A percentile compares a stretch with the other conserved stretches of the same genome.
phyloP scores from a whole-genome alignment of 2,329 filamentous ascomycete genomes.

The Fonsecaea monophora region DNA sequence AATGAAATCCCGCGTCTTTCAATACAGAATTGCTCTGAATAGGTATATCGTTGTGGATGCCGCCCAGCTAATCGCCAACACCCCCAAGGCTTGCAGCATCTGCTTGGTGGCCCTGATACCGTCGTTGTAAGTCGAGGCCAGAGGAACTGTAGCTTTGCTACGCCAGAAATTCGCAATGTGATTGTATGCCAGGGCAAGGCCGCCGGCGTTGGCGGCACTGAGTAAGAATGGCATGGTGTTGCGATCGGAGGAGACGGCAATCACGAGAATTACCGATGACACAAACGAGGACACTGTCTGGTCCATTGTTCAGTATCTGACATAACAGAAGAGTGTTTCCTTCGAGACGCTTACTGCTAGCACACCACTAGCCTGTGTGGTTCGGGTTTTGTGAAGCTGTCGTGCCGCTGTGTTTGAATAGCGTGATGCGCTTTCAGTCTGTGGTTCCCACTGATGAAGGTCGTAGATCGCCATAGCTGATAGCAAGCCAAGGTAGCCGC shows the following conservation, averaged over 20 bases:
- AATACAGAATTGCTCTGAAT: slow-evolving; percentile 18
- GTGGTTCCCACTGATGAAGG: slow-evolving; percentile 31
- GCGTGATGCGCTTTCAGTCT: slow-evolving; percentile 31
- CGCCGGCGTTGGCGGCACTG: slow-evolving; percentile 26
- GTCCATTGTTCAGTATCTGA: not conserved
- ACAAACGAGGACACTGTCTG: slow-evolving; percentile 28
- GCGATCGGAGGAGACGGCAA: slow-evolving; percentile 19
- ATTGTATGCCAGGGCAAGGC: slow-evolving; percentile 25
- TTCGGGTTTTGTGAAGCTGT: slow-evolving; percentile 36
- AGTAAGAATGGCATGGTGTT: slow-evolving; percentile 26
- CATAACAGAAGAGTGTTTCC: not conserved
- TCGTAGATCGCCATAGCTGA: slow-evolving; percentile 36
- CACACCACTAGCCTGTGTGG: slow-evolving; percentile 33
- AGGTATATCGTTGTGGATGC: slow-evolving; percentile 24
- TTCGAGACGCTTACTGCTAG: slow-evolving; percentile 30
- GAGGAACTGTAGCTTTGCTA: slow-evolving; percentile 30
- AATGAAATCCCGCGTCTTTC: slow-evolving; percentile 1
- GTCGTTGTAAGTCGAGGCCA: slow-evolving; percentile 32
- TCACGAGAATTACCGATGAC: slow-evolving; percentile 26
- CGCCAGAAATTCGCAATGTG: slow-evolving; percentile 34
- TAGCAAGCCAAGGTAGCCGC: slow-evolving; percentile 25
- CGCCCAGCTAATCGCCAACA: slow-evolving; percentile 25
- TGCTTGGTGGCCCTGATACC: slow-evolving; percentile 30
- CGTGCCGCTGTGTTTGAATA: slow-evolving; percentile 31
- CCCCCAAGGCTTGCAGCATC: slow-evolving; percentile 25